Evolutionary conservation across 2,329 filamentous ascomycete species (phyloP), one percentile per base, ranked within the genome.

Genomic region (Epichloe bromicola): DNA sequence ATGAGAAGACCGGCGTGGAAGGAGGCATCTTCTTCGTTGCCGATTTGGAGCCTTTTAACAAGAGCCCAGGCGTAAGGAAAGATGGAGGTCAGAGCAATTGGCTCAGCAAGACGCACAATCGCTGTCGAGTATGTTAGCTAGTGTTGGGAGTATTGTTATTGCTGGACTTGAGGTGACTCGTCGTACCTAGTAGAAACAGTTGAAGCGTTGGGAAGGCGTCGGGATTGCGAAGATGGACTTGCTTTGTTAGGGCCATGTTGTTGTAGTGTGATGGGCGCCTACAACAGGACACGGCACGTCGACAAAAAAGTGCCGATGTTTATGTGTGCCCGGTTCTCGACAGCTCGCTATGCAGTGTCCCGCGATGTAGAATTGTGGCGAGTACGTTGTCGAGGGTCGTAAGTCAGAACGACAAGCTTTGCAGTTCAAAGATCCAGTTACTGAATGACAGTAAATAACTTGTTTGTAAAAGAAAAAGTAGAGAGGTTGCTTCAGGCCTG

Each of bases 1-100:
- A 95, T 89, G 65, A 95, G 80, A 57, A 93, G 73, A 48, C 90
- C 90, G 33, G 90, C 86, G 68, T 94, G 95, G 70, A 87, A 91
- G 38, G 83, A 94, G 54, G 87, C 86, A 79, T 90, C 80, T 68
- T 79, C 72, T 58, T 82, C 79, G 59, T 79, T 76, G 55, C 84
- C 86, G 58, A 90, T 75, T 40, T 86, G 63, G 67, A 88, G 88
- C 59, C 81, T 75, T 67, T 86, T 86, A 58, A 91, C 83, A 58
- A 91, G 81, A 54, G 85, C 78, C 85, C 86, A 94, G 54, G 87
- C 87, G 67, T 95, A 96, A 19, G 90, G 90, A 61, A 91, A 94
- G 67, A 95, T 93, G 62, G 87, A 93, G 1, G 89, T 95, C 56
- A 96, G 78, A 48, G 90, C 89, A 60, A 96, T 91, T 20, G 90